A percentile compares a stretch with the other conserved stretches of the same genome.
Evolutionary conservation across 2,329 filamentous ascomycete species (phyloP).

Genomic region (Cercospora zeina): DNA sequence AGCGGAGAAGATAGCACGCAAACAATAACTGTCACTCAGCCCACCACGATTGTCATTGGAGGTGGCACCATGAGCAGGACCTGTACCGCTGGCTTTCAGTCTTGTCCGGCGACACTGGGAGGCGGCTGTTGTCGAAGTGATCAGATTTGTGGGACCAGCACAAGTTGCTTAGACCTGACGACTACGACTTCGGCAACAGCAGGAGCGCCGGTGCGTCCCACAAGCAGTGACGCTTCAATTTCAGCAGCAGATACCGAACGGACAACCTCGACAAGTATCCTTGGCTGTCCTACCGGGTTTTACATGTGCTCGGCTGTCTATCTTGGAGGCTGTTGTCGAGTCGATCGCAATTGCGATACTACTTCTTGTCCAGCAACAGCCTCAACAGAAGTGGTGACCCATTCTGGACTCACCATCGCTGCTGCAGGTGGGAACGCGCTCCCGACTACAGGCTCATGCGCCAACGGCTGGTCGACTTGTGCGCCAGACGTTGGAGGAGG

Average conservation of each 20-base stretch:
- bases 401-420: constrained; percentile 66
- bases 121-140: constrained; percentile 54
- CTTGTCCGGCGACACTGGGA: constrained; percentile 50
- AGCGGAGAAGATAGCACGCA: constrained; percentile 33
- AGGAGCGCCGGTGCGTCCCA: constrained; percentile 47
- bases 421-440: constrained; percentile 44
- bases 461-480: constrained; percentile 76
- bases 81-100: constrained; percentile 49
- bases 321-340: constrained; percentile 81
- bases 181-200: constrained; percentile 42
- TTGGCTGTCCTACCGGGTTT: constrained; percentile 79
- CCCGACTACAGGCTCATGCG: constrained; percentile 56
- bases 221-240: constrained; percentile 35
- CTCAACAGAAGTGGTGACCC: constrained; percentile 64
- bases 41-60: constrained; percentile 37
- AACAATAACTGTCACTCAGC: constrained; percentile 32
- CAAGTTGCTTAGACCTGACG: constrained; percentile 40
- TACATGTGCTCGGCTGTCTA: constrained; percentile 86
- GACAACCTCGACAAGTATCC: constrained; percentile 38
- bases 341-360: constrained; percentile 78
- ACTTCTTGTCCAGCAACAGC: constrained; percentile 70
- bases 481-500: constrained; percentile 67
- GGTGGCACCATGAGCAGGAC: constrained; percentile 14
- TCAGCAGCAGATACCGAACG: constrained; percentile 22
- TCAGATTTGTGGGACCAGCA: constrained; percentile 46